Base-by-base conservation (phyloP, 805 yeast genomes). In the Cyberlindnera maritima region DNA sequence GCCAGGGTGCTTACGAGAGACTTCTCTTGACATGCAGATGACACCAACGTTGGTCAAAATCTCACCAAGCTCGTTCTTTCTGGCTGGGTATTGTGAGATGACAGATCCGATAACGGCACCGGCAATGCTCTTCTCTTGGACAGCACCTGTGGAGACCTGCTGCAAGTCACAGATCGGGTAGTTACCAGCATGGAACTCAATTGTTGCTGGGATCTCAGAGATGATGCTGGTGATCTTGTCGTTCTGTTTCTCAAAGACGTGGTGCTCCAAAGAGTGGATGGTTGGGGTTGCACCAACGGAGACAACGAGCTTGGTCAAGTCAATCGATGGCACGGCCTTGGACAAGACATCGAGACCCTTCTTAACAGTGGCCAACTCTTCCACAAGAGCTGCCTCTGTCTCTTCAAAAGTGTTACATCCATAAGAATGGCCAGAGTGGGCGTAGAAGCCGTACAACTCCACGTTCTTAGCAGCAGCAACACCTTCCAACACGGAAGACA, bases 281-380 rank as follows among this genome's bases (percentile, higher is more conserved):
- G 92, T 86, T 38, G 94, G 94, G 0, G 95, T 85, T 1, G 94
- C 90, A 19, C 95, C 95, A 20, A 85, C 86, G 0, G 92, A 84
- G 2, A 86, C 66, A 7, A 70, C 71, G 25, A 85, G 64, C 17
- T 67, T 54, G 1, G 61, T 40, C 3, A 75, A 68, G 43, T 73
- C 72, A 5, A 74, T 46, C 1, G 58, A 52, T 2, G 65, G 60
- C 6, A 77, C 75, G 8, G 32, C 58, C 49, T 47, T 63, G 51
- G 34, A 76, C 56, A 55, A 49, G 10, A 51, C 47, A 13, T 54
- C 56, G 4, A 75, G 77, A 2, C 89, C 92, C 10, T 60, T 60
- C 52, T 79, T 75, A 4, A 79, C 88, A 33, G 78, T 75, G 5
- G 58, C 59, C 32, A 86, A 70, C 56, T 87, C 95, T 21, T 75